A percentile compares a stretch with the other conserved stretches of the same genome.
phyloP scores from a whole-genome alignment of 345 rosid species.

The Gossypium longicalyx region DNA sequence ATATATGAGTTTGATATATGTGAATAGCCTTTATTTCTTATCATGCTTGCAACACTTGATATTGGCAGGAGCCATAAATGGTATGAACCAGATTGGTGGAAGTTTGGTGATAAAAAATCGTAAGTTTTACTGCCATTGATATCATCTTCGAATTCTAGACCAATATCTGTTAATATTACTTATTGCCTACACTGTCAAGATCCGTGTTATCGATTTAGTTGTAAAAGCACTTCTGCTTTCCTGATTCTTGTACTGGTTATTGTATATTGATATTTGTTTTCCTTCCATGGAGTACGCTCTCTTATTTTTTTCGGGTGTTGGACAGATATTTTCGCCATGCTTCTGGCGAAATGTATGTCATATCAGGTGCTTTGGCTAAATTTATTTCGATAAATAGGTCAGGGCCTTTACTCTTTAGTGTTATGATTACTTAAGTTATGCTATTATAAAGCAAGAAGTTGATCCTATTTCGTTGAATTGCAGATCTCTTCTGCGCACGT shows the following conservation, averaged over 20 bases:
- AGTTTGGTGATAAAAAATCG: conserved; percentile 79
- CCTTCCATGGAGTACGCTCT: neutral
- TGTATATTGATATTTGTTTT: neutral
- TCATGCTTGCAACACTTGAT: conserved; percentile 15
- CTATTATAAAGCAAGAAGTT: neutral
- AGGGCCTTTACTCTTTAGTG: conserved; percentile 14
- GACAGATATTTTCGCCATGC: conserved; percentile 76
- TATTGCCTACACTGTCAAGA: neutral
- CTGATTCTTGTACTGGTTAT: neutral
- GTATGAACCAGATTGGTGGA: conserved; percentile 98
- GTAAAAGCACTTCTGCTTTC: neutral
- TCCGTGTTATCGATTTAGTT: neutral
- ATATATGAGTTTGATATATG: neutral
- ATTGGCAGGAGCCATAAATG: conserved; percentile 58
- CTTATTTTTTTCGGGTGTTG: neutral
- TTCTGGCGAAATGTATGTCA: conserved; percentile 71
- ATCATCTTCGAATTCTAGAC: neutral
- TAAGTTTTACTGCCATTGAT: conserved; percentile 31
- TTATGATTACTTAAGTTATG: neutral
- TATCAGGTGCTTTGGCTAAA: conserved; percentile 61
- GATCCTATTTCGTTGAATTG: conserved; percentile 6
- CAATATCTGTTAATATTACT: neutral
- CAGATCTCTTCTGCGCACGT: conserved; percentile 58
- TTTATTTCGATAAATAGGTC: conserved; percentile 67
- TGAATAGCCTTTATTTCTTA: conserved; percentile 19